Base-by-base conservation (phyloP, 2,329 filamentous ascomycete genomes). In the Epichloe amarillans region DNA sequence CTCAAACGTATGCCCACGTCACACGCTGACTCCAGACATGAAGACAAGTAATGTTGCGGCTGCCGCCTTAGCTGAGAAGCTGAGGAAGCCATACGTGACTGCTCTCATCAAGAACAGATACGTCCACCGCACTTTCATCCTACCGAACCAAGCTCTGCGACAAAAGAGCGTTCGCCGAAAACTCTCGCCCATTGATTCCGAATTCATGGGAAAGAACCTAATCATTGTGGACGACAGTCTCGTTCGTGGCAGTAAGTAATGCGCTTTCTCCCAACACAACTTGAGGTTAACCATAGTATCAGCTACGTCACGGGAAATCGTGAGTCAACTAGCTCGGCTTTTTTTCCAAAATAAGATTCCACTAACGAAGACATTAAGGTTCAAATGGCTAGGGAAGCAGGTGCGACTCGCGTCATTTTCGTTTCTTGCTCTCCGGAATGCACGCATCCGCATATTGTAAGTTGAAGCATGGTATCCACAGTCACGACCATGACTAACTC, bases 161-260 rank as follows among this genome's bases (percentile, higher is more conserved):
- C 17, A 93, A 61, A 91, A 91, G 69, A 85, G 88, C 57, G 88
- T 97, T 10, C 83, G 91, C 4, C 80, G 90, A 46, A 97, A 97
- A 70, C 76, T 97, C 39, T 91, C 86, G 54, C 81, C 90, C 19
- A 95, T 96, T 68, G 80, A 83, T 26, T 82, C 83, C 38, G 89
- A 96, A 63, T 96, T 96, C 67, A 74, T 82, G 52, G 87, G 79
- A 57, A 83, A 85, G 59, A 86, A 83, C 53, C 85, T 97, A 7
- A 74, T 89, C 11, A 72, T 97, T 0, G 86, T 96, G 1, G 91
- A 96, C 59, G 91, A 96, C 68, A 88, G 82, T 59, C 88, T 95
- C 53, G 90, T 95, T 4, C 80, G 90, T 38, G 90, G 50, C 19
- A 38, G 17, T 40, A 14, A 47, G 23, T 47, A 30, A 10, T 10